Base-by-base conservation (phyloP, 768 basidiomycete species). In the Fibroporia radiculosa region DNA sequence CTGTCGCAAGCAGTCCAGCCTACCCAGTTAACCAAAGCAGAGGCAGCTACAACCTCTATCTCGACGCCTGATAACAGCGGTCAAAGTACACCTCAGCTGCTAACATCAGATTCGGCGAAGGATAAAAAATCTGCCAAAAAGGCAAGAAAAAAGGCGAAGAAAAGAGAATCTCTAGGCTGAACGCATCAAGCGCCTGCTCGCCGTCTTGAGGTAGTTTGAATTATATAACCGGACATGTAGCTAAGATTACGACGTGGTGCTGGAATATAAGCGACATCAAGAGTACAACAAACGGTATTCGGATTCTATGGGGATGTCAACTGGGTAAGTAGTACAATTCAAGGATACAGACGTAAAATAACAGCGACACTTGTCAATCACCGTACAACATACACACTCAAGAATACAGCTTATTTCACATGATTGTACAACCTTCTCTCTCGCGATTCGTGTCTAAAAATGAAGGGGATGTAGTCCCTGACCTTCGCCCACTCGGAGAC, bases 361-460 rank as follows among this genome's bases (percentile, higher is more conserved):
- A 33, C 20, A 44, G 20, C 43, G 20, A 29, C 31, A n/a, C n/a
- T 25, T 27, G 39, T 48, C 40, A 42, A 36, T 42, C 61, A 60
- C 48, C 54, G 49, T 58, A 59, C 54, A 59, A 52, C 44, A 32
- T 12, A 14, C n/a, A 34, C 14, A n/a, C 37, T 44, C 52, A 42
- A 55, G 49, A 51, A 57, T 53, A 52, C 45, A 60, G 53, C 37
- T 22, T 7, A 28, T 27, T 40, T 52, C 72, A 86, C 82, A 84
- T 86, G 56, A 83, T 65, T 42, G 71, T 72, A 68, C 84, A 87
- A 27, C 78, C 75, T 31, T 82, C 82, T 29, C 75, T 72, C 48
- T 71, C 73, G 19, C 49, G 26, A 36, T 48, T 55, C 10, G 52
- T 54, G 20, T 57, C 66, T 38, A 73, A 60, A 25, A 69, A 61